Conservation (phyloP, 2,329 filamentous ascomycete genomes). For the Dactylellina drechsleri region DNA sequence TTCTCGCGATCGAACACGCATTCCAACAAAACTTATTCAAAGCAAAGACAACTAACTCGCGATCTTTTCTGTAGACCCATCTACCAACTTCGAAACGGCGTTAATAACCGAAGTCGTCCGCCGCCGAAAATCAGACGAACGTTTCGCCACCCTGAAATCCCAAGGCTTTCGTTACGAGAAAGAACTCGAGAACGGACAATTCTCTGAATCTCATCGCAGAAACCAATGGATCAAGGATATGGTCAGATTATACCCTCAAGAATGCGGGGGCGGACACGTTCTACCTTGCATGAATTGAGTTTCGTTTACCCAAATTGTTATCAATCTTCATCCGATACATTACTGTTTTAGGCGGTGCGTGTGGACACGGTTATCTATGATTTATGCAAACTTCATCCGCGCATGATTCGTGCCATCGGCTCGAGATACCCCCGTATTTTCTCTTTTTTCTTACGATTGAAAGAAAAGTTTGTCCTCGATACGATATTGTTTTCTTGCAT, state of each 20-base stretch:
- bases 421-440: slow-evolving; percentile 11
- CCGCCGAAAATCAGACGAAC: slow-evolving; percentile 50
- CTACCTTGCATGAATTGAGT: slow-evolving; percentile 44
- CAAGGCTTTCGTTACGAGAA: slow-evolving; percentile 31
- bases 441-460: not conserved
- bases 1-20: not conserved
- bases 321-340: not conserved
- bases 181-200: slow-evolving; percentile 49
- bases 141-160: slow-evolving; percentile 41
- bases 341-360: no score
- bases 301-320: slow-evolving; percentile 3
- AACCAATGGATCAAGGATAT: slow-evolving; percentile 50
- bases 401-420: slow-evolving; percentile 22
- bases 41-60: not conserved
- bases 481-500: not conserved
- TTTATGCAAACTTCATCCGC: no score
- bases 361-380: no score
- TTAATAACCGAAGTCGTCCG: slow-evolving; percentile 53
- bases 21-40: not conserved
- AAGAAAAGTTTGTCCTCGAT: slow-evolving; percentile 25
- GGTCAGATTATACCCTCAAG: slow-evolving; percentile 45
- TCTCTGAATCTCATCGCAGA: slow-evolving; percentile 45
- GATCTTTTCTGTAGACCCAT: slow-evolving; percentile 28
- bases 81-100: slow-evolving; percentile 46
- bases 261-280: slow-evolving; percentile 53